phyloP scores from a whole-genome alignment of 1,284 basidiomycete genomes.

The Apiotrichum akiyoshidainum region DNA sequence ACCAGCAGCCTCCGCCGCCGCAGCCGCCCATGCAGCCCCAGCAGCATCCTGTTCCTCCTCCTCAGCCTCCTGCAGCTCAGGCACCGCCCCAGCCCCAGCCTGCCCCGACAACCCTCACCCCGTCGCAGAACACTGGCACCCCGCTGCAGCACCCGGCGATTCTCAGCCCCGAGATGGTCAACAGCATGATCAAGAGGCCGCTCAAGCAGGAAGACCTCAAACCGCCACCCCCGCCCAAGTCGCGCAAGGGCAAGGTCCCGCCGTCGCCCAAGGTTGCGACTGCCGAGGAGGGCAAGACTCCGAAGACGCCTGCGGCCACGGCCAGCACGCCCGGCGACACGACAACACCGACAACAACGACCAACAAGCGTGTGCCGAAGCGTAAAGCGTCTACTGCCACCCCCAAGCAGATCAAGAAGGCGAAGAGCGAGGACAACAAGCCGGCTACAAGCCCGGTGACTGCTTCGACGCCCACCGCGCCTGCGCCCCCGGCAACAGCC shows the following conservation, averaged over 20 bases:
- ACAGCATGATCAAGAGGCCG: conserved; percentile 25
- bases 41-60: neutral
- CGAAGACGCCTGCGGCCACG: conserved; percentile 3
- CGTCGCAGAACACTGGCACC: conserved; percentile 6
- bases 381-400: conserved; percentile 19
- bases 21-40: neutral
- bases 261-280: conserved; percentile 3
- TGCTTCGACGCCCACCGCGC: conserved; percentile 4
- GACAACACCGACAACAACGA: neutral
- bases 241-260: conserved; percentile 8
- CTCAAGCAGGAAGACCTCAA: conserved; percentile 26
- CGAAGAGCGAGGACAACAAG: conserved; percentile 11
- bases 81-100: neutral
- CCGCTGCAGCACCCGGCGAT: conserved; percentile 14
- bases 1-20: conserved; percentile 1
- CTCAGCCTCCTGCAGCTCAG: neutral
- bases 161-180: conserved; percentile 23
- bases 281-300: neutral
- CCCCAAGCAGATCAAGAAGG: conserved; percentile 16
- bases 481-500: neutral
- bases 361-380: conserved; percentile 10
- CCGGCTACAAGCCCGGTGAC: neutral
- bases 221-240: conserved; percentile 18
- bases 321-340: conserved; percentile 1
- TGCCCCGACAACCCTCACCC: neutral